These are phyloP conservation scores for Erythrobasidium yunnanense DNA, from an alignment of 768 basidiomycete species.

Conservation along the genomic window DNA sequence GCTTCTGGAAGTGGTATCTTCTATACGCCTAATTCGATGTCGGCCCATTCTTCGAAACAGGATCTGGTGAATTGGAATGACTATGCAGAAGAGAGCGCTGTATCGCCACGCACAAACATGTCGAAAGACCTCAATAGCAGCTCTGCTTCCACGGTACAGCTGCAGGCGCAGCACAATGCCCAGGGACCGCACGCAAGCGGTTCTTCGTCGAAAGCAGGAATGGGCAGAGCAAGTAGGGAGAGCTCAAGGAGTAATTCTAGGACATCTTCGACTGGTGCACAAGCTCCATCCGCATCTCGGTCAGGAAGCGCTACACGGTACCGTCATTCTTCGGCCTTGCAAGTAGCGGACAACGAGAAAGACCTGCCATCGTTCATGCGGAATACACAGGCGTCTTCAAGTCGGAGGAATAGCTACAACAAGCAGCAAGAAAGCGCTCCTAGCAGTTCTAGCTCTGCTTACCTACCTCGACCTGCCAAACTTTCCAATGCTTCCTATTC, in stretches of 20 bases:
- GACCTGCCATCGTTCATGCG: conserved; percentile 21
- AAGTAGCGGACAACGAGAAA: background rate
- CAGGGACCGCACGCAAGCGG: too few relatives aligned
- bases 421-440: too few relatives aligned
- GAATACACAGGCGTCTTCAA: conserved; percentile 8
- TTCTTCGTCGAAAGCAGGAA: background rate
- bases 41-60: too few relatives aligned
- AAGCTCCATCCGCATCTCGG: background rate
- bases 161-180: too few relatives aligned
- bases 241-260: background rate
- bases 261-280: background rate
- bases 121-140: too few relatives aligned
- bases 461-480: too few relatives aligned
- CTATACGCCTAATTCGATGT: conserved; percentile 19
- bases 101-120: too few relatives aligned
- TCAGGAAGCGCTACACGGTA: background rate
- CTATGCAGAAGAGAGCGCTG: too few relatives aligned
- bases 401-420: conserved; percentile 5
- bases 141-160: too few relatives aligned
- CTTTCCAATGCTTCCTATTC: too few relatives aligned
- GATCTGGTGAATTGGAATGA: too few relatives aligned
- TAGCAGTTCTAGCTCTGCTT: too few relatives aligned
- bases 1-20: background rate
- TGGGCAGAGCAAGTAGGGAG: background rate
- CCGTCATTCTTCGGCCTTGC: background rate